phyloP scores from a whole-genome alignment of 2,329 filamentous ascomycete genomes.

The Ophiostoma sp. region DNA sequence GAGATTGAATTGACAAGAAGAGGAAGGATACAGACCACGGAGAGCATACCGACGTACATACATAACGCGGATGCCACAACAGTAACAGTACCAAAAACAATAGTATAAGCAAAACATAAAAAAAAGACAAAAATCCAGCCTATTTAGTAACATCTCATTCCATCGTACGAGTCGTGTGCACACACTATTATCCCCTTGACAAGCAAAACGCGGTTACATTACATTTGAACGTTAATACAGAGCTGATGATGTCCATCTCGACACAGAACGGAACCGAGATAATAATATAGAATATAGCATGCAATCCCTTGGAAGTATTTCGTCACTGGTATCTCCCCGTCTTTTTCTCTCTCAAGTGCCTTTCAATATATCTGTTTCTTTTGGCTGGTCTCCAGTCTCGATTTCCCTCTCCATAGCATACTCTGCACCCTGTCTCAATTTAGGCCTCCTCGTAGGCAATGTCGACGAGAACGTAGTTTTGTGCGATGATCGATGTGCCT shows the following conservation, averaged over 20 bases:
- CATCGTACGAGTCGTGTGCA: not conserved
- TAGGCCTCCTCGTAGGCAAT: conserved; percentile 31
- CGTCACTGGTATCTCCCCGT: too few species aligned
- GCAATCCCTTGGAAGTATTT: too few species aligned
- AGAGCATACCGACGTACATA: not conserved
- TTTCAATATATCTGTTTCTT: not conserved
- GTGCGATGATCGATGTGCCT: conserved; percentile 31
- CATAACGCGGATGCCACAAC: not conserved
- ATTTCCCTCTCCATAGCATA: not conserved
- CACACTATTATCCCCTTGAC: not conserved
- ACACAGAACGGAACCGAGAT: too few species aligned
- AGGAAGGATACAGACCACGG: not conserved
- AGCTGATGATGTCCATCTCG: too few species aligned
- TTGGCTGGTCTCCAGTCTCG: not conserved
- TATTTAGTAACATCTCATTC: conserved; percentile 7
- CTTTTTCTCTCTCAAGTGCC: not conserved
- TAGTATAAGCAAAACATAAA: conserved; percentile 17
- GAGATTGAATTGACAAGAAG: not conserved
- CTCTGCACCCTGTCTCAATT: not conserved
- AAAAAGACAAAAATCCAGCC: conserved; percentile 20
- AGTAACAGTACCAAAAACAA: conserved; percentile 9
- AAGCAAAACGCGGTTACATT: too few species aligned
- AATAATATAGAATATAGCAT: too few species aligned
- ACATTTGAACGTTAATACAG: too few species aligned
- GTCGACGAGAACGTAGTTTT: conserved; percentile 34